Percentiles rank a stretch among this genome's conserved stretches.
phyloP scores from a whole-genome alignment of 78 protist species.

The Chrysochromulina tobinii region DNA sequence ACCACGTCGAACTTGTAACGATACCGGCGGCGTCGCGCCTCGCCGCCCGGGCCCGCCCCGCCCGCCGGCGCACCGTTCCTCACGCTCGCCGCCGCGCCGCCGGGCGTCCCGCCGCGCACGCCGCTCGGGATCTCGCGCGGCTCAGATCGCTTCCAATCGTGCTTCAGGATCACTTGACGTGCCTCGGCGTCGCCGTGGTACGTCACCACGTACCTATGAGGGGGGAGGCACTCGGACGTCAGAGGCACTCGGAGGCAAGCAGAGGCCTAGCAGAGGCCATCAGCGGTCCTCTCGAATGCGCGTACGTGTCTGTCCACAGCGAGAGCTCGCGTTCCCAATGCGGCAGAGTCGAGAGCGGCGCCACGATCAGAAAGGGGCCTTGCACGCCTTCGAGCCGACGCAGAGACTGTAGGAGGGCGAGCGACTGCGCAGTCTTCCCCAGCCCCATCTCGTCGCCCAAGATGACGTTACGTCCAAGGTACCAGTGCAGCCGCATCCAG shows the following conservation, averaged over 20 bases:
- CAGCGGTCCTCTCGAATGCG: too few relatives aligned
- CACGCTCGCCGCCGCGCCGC: too few relatives aligned
- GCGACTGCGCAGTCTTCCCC: conserved; percentile 15
- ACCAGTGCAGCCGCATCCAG: conserved; percentile 62
- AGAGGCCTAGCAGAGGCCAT: too few relatives aligned
- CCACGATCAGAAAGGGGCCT: conserved; percentile 94
- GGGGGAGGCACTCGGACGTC: too few relatives aligned
- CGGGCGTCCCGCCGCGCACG: too few relatives aligned
- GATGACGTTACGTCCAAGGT: conserved; percentile 25
- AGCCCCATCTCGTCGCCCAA: conserved; percentile 47
- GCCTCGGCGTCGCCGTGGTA: neutral
- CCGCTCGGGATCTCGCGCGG: too few relatives aligned
- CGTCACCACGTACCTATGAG: neutral
- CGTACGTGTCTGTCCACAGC: conserved; percentile 33
- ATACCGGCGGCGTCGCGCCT: too few relatives aligned
- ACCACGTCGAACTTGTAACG: conserved; percentile 65
- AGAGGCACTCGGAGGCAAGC: too few relatives aligned
- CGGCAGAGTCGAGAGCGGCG: conserved; percentile 91
- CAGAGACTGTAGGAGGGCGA: neutral
- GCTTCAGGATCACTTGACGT: neutral
- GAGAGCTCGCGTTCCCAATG: conserved; percentile 91
- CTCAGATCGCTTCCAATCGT: neutral
- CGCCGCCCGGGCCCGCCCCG: too few relatives aligned
- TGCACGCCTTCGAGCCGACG: neutral
- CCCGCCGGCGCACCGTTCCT: too few relatives aligned